phyloP scores from a whole-genome alignment of 495 filamentous ascomycete genomes.

The Trichoderma asperelloides region DNA sequence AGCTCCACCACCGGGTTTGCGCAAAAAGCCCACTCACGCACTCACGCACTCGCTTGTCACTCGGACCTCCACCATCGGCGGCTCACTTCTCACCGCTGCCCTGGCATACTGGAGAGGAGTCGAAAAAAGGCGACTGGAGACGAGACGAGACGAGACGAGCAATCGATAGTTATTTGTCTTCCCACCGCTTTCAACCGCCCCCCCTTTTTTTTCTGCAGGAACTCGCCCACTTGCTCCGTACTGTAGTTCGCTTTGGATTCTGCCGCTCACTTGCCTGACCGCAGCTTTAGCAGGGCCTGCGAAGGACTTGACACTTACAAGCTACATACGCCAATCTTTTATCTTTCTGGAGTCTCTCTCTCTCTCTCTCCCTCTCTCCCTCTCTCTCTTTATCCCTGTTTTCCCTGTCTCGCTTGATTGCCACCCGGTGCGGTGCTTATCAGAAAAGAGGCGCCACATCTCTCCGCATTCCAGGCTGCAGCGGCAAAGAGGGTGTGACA shows the following conservation, averaged over 20 bases:
- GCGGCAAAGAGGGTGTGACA: conserved; percentile 3
- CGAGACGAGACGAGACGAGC: neutral
- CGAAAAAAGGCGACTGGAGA: neutral
- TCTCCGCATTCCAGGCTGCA: conserved; percentile 5
- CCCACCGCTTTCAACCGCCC: neutral
- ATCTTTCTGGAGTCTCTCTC: neutral
- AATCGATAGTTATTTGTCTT: neutral
- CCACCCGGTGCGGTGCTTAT: neutral
- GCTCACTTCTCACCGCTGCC: conserved; percentile 1
- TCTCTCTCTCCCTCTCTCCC: neutral
- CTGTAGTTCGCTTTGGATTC: neutral
- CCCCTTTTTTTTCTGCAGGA: conserved; percentile 3
- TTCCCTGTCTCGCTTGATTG: neutral
- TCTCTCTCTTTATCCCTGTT: neutral
- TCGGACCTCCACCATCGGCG: neutral
- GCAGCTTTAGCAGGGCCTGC: neutral
- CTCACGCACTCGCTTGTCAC: no score
- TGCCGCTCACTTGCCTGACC: neutral
- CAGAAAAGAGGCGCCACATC: neutral
- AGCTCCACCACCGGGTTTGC: no score
- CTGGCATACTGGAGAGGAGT: neutral
- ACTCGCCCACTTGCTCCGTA: neutral
- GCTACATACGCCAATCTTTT: neutral
- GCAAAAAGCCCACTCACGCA: no score
- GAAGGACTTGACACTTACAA: neutral